A percentile compares a stretch with the other conserved stretches of the same genome.
These are phyloP conservation scores for Stephanodiscus triporus DNA, from an alignment of 108 stramenopile species.

Conservation along the genomic window DNA sequence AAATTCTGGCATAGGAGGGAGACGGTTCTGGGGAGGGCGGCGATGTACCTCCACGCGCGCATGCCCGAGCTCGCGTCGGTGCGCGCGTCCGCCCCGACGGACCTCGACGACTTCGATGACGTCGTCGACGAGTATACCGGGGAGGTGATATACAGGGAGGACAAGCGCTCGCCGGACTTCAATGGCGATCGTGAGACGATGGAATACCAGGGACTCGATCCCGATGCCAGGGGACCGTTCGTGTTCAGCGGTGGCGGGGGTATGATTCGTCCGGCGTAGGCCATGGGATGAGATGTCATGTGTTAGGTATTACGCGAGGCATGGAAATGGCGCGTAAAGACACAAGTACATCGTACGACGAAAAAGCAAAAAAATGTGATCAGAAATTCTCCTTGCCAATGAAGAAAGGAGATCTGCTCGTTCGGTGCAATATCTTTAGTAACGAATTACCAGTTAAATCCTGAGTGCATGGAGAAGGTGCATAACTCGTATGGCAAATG, in stretches of 20 bases:
- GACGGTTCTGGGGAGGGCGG: slow-evolving; percentile 76
- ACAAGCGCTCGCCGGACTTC: slow-evolving; percentile 63
- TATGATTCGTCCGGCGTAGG: slow-evolving; percentile 46
- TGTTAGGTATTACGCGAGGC: no score
- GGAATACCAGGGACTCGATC: slow-evolving; percentile 85
- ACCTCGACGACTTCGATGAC: slow-evolving; percentile 73
- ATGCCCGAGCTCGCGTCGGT: slow-evolving; percentile 78
- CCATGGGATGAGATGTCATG: no score
- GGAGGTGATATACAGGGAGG: slow-evolving; percentile 56
- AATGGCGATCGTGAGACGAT: slow-evolving; percentile 82
- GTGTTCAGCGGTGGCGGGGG: slow-evolving; percentile 42
- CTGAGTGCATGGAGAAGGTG: slow-evolving; percentile 79
- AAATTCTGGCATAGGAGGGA: slow-evolving; percentile 80
- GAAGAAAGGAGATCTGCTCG: no score
- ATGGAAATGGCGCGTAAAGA: no score
- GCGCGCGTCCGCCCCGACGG: slow-evolving; percentile 50
- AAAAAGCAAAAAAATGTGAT: no score
- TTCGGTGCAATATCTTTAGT: no score
- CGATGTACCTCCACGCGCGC: slow-evolving; percentile 79
- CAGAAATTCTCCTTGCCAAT: no score
- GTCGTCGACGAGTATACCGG: slow-evolving; percentile 73
- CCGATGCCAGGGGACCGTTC: slow-evolving; percentile 79
- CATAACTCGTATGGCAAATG: slow-evolving; percentile 69
- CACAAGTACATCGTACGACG: no score
- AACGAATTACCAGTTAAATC: slow-evolving; percentile 88